Conservation (phyloP, 108 stramenopile genomes). For the Stephanodiscus minutulus region DNA sequence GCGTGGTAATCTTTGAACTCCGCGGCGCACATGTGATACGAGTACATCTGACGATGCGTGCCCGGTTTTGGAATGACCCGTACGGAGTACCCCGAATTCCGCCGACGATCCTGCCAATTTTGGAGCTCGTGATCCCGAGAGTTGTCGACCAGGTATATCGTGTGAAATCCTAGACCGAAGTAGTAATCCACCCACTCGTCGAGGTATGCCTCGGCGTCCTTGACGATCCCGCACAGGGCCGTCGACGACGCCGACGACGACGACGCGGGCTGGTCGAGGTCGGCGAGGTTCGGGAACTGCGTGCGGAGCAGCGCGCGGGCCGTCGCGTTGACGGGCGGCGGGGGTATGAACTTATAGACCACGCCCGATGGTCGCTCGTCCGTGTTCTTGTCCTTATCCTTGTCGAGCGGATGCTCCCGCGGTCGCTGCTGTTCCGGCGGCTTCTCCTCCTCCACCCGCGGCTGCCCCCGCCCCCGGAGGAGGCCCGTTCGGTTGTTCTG, state of each 20-base stretch:
- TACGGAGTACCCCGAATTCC: constrained; percentile 18
- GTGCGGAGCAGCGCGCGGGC: constrained; percentile 14
- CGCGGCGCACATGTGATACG: constrained; percentile 40
- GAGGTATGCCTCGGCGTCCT: constrained; percentile 48
- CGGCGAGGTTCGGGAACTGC: constrained; percentile 25
- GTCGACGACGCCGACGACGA: background rate
- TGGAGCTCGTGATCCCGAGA: constrained; percentile 49
- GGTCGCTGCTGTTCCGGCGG: too few species aligned
- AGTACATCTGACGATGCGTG: constrained; percentile 35
- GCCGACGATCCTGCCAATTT: constrained; percentile 38
- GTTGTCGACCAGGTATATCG: constrained; percentile 61
- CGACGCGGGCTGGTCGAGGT: constrained; percentile 5
- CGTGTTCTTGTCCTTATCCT: background rate
- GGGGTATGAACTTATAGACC: constrained; percentile 29
- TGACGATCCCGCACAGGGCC: constrained; percentile 39
- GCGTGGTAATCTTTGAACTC: constrained; percentile 36
- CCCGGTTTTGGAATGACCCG: constrained; percentile 44
- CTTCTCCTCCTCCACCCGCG: too few species aligned
- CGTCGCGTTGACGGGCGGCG: constrained; percentile 34
- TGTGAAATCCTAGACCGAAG: constrained; percentile 55
- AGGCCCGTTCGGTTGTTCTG: too few species aligned
- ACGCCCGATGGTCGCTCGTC: constrained; percentile 36
- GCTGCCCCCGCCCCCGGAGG: too few species aligned
- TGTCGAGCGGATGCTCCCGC: background rate
- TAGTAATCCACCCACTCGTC: constrained; percentile 77